Conservation (phyloP, 2,329 filamentous ascomycete species). For the Fusarium buharicum region DNA sequence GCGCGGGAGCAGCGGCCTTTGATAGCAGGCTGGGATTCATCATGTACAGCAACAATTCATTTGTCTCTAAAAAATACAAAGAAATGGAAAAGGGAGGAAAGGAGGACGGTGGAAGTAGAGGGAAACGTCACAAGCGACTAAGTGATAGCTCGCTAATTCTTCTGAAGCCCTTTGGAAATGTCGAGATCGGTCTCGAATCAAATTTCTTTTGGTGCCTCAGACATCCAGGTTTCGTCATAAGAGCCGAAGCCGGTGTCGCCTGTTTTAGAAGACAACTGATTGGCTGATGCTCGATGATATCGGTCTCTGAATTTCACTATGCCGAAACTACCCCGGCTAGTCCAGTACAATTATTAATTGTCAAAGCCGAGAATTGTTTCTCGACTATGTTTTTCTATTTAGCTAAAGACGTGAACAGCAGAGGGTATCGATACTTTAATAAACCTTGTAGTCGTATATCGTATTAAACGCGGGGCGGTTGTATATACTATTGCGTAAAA, state of each 20-base stretch:
- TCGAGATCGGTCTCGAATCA: slow-evolving; percentile 44
- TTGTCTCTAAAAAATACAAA: slow-evolving; percentile 33
- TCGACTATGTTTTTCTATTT: too few relatives aligned
- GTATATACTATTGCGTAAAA: too few relatives aligned
- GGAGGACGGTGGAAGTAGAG: slow-evolving; percentile 21
- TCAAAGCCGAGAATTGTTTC: too few relatives aligned
- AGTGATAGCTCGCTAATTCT: slow-evolving; percentile 29
- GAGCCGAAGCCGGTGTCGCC: slow-evolving; percentile 38
- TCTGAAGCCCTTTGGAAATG: slow-evolving; percentile 33
- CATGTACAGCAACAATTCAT: slow-evolving; percentile 48
- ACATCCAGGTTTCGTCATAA: slow-evolving; percentile 48
- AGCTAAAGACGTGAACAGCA: too few relatives aligned
- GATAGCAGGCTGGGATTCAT: slow-evolving; percentile 62
- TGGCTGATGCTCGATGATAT: slow-evolving; percentile 20
- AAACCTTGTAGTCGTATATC: too few relatives aligned
- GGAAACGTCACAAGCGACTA: slow-evolving; percentile 25
- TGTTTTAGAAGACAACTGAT: slow-evolving; percentile 26
- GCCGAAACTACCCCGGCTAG: slow-evolving; percentile 43
- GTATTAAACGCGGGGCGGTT: too few relatives aligned
- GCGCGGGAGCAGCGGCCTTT: slow-evolving; percentile 59
- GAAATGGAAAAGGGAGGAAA: slow-evolving; percentile 19
- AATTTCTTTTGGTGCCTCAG: slow-evolving; percentile 46
- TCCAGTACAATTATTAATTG: not conserved
- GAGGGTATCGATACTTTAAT: too few relatives aligned
- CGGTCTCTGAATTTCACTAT: slow-evolving; percentile 25